Evolutionary conservation across 2,329 filamentous ascomycete genomes (phyloP), one percentile per base, ranked within the genome.

Genomic region (Cercospora sp.): DNA sequence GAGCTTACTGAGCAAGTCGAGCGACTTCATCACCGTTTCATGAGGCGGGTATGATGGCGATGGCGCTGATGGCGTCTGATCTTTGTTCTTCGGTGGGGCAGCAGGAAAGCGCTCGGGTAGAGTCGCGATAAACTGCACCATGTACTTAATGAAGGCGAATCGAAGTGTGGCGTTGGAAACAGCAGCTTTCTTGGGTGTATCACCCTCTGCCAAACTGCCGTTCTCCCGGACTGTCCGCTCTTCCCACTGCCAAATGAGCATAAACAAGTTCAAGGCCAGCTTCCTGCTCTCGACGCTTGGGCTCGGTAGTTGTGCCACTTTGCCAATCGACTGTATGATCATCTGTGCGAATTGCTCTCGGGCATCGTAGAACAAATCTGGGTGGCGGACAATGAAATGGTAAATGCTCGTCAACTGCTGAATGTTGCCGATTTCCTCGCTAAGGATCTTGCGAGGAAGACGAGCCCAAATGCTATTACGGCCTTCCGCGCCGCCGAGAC

Each of bases 341-440:
- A 95, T 87, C 66, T 91, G 87, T 4, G 93, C 89, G 72, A 98
- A 96, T 76, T 94, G 94, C 72, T 99, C 95, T 64, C 95, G 87
- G 1, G 93, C 93, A 71, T 98, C 94, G 74, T 96, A 99, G 81
- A 99, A 99, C 4, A 99, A 83, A 75, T 95, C 90, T 0, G 94
- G 91, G 77, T 99, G 94, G 66, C 92, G 89, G 39, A 97, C 94
- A 36, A 99, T 84, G 81, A 99, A 99, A 75, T 97, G 91, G 83
- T 97, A 98, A 74, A 99, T 98, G 81, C 91, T 95, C 63, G 93
- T 97, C 82, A 98, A 91, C 80, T 98, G 95, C 79, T 96, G 94
- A 58, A 94, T 86, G 74, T 99, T 99, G 70, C 95, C 92, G 28
- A 92, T 94, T 79, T 99, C 95, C 77, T 99, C 96, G 3, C 93